Conservation (phyloP, 1,284 basidiomycete species). For the Austropuccinia psidii region DNA sequence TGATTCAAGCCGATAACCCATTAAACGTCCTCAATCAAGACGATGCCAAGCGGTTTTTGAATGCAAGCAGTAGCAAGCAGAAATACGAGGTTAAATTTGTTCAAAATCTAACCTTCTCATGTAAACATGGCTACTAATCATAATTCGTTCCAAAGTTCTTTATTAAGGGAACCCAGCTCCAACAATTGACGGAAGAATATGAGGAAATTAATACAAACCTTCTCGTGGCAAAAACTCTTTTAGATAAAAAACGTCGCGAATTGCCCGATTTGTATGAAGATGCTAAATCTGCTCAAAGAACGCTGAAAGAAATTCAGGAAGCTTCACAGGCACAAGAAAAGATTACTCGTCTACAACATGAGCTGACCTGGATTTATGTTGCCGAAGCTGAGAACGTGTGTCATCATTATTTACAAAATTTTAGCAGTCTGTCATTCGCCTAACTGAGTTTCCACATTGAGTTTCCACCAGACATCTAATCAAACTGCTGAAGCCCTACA, state of each 20-base stretch:
- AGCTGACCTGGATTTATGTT: conserved; percentile 85
- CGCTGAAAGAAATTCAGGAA: conserved; percentile 65
- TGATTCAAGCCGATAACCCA: conserved; percentile 86
- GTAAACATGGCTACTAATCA: neutral
- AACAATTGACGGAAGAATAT: conserved; percentile 80
- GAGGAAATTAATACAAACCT: conserved; percentile 66
- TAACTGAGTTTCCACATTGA: neutral
- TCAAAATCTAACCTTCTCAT: neutral
- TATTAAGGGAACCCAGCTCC: conserved; percentile 83
- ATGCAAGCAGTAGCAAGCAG: conserved; percentile 69
- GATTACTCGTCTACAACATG: conserved; percentile 63
- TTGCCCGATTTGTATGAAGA: conserved; percentile 64
- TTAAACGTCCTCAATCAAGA: conserved; percentile 65
- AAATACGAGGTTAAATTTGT: conserved; percentile 68
- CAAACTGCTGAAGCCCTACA: neutral
- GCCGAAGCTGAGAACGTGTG: conserved; percentile 52
- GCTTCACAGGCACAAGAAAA: conserved; percentile 64
- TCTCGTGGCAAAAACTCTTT: conserved; percentile 53
- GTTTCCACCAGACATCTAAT: neutral
- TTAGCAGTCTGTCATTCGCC: neutral
- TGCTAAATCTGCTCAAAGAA: conserved; percentile 57
- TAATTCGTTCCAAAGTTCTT: conserved; percentile 63
- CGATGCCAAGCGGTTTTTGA: conserved; percentile 72
- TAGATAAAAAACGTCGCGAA: conserved; percentile 53
- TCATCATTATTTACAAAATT: neutral